A percentile compares a stretch with the other conserved stretches of the same genome.
Conservation (phyloP, 129 eudicot species). For the Oenanthe sinensis region DNA sequence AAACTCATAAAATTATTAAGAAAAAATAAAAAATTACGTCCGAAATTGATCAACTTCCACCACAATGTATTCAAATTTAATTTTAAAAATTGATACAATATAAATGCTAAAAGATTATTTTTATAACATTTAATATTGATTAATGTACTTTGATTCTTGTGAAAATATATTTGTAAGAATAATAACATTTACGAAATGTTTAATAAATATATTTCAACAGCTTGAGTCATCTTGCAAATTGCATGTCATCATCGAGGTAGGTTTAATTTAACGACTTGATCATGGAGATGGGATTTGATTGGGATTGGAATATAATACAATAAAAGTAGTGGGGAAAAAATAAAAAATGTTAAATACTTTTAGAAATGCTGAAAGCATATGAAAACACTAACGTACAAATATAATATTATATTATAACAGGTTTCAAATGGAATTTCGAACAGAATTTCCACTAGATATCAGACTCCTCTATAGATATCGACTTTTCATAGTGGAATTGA, state of each 20-base stretch:
- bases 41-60: too few species aligned
- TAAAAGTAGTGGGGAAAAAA: too few species aligned
- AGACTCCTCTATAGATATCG: neutral
- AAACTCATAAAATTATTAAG: too few species aligned
- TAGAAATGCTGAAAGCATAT: conserved; percentile 2
- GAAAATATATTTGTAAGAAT: too few species aligned
- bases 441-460: neutral
- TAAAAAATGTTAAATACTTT: neutral
- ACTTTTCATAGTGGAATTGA: neutral
- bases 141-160: too few species aligned
- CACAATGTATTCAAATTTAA: too few species aligned
- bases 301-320: neutral
- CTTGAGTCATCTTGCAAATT: neutral
- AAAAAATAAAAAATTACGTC: too few species aligned
- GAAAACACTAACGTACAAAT: neutral
- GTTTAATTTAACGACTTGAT: neutral
- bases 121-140: too few species aligned
- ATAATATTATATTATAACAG: neutral
- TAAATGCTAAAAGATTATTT: too few species aligned
- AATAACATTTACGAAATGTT: too few species aligned
- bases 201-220: too few species aligned
- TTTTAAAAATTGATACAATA: too few species aligned
- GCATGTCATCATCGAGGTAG: neutral
- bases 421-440: neutral
- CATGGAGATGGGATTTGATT: neutral